Evolutionary conservation across 306 rosid genomes (phyloP).

Genomic region (Prunus padus): DNA sequence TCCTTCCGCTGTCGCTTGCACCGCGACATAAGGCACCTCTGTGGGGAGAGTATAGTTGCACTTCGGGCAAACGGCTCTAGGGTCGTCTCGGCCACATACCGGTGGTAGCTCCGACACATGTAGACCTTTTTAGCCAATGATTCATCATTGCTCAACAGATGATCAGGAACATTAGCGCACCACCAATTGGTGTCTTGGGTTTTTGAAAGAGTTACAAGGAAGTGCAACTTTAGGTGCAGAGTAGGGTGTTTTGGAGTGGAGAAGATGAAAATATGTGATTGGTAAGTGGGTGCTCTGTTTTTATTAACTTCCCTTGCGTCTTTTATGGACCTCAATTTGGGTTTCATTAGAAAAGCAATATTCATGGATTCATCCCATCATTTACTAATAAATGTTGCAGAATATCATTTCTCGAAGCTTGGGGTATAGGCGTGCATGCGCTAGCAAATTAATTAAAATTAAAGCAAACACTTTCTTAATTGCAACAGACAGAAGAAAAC

Average conservation of each 20-base stretch:
- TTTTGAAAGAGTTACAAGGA: background rate
- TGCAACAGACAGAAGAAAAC: too few species aligned
- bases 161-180: background rate
- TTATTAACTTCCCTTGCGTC: background rate
- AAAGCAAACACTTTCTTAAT: too few species aligned
- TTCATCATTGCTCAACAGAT: background rate
- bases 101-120: slow-evolving; percentile 3
- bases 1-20: background rate
- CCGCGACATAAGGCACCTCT: background rate
- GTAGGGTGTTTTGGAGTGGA: background rate
- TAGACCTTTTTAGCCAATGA: background rate
- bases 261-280: background rate
- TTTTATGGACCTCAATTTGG: too few species aligned
- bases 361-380: background rate
- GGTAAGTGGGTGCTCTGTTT: background rate
- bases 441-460: too few species aligned
- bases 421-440: too few species aligned
- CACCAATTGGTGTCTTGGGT: background rate
- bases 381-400: too few species aligned
- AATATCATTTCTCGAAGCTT: too few species aligned
- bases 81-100: background rate
- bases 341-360: too few species aligned
- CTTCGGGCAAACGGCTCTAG: slow-evolving; percentile 8
- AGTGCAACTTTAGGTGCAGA: too few species aligned
- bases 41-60: background rate